These are phyloP conservation scores for Pulveroboletus frians DNA, from an alignment of 768 basidiomycete genomes.

Conservation along the genomic window DNA sequence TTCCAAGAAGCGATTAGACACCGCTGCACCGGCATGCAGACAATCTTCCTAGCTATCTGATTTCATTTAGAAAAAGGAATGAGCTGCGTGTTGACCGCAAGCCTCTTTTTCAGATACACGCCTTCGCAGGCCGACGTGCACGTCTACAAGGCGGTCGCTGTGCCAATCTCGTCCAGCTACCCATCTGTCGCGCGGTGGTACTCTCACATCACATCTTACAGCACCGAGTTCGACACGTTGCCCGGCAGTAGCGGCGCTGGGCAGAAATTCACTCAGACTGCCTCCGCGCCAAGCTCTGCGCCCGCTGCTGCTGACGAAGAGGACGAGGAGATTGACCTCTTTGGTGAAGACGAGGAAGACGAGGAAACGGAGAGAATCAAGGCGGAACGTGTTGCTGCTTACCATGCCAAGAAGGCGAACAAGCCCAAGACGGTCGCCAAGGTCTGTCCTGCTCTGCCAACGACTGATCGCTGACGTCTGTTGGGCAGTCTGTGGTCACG, in stretches of 20 bases:
- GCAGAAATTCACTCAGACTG: conserved; percentile 60
- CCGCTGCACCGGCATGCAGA: conserved; percentile 77
- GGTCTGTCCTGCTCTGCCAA: conserved; percentile 37
- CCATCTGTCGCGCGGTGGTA: conserved; percentile 89
- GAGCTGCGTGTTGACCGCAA: conserved; percentile 4
- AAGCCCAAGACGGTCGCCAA: conserved; percentile 89
- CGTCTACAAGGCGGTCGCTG: conserved; percentile 77
- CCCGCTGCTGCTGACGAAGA: conserved; percentile 42
- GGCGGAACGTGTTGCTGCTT: conserved; percentile 88
- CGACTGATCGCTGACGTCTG: conserved; percentile 9
- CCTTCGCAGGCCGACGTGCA: conserved; percentile 93
- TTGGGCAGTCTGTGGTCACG: conserved; percentile 88
- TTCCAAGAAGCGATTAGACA: conserved; percentile 94
- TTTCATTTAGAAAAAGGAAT: conserved; percentile 9
- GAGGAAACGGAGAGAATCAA: conserved; percentile 84
- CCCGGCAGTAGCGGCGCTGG: conserved; percentile 83
- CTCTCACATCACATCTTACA: conserved; percentile 87
- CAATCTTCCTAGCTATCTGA: conserved; percentile 74
- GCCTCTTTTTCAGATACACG: conserved; percentile 55
- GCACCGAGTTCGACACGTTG: conserved; percentile 69
- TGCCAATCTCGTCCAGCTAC: conserved; percentile 57
- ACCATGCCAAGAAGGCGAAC: conserved; percentile 87
- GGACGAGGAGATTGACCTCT: conserved; percentile 80
- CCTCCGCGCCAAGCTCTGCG: conserved; percentile 38
- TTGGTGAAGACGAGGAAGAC: conserved; percentile 81